phyloP scores from a whole-genome alignment of 176 grass and related monocot species.

The Eleusine coracana region DNA sequence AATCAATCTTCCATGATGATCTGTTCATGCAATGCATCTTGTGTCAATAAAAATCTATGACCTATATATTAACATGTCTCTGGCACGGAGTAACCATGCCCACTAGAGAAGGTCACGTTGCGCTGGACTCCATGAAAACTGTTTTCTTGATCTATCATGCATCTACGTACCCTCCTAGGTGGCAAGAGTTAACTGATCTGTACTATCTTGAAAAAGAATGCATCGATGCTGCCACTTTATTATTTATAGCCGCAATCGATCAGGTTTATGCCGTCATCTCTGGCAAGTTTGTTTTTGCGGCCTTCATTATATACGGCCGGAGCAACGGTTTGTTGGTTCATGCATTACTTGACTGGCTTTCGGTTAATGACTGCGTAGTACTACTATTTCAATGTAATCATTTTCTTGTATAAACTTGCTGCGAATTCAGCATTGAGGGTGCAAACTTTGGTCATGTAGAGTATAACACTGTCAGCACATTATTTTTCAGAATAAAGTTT shows the following conservation, averaged over 20 bases:
- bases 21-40: background rate
- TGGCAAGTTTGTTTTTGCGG: background rate
- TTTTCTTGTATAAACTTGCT: background rate
- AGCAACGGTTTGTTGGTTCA: background rate
- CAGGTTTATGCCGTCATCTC: background rate
- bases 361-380: background rate
- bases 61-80: background rate
- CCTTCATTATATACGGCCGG: background rate
- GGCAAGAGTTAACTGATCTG: background rate
- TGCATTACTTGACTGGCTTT: constrained; percentile 5
- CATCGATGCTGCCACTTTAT: constrained; percentile 20
- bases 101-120: background rate
- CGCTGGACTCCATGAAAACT: constrained; percentile 18
- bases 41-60: background rate
- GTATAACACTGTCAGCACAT: background rate
- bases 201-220: constrained; percentile 2
- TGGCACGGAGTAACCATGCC: background rate
- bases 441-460: background rate
- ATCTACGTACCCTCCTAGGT: background rate
- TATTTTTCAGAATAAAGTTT: background rate
- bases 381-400: background rate
- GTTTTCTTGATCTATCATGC: background rate
- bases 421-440: background rate
- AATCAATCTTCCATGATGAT: background rate
- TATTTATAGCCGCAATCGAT: background rate